These are phyloP conservation scores for Oryza brachyantha DNA, from an alignment of 176 grass and related monocot genomes.

Conservation along the genomic window DNA sequence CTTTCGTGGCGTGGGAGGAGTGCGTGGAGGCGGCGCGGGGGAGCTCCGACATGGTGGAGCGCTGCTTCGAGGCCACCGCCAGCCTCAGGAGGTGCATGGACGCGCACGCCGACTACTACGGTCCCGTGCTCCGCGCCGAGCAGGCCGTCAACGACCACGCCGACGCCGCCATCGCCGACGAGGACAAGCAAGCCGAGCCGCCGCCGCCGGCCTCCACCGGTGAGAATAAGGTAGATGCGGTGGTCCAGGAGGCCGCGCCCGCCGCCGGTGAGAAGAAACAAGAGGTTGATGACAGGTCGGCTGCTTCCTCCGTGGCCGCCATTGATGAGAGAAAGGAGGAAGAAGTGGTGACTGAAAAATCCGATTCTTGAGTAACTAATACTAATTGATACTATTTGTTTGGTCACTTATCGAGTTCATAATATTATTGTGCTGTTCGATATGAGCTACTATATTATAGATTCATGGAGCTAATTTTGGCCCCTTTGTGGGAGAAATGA, in stretches of 20 bases:
- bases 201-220: no score
- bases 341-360: conserved; percentile 15
- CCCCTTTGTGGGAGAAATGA: not conserved
- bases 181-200: not conserved
- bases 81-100: conserved; percentile 87
- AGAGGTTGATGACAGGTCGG: not conserved
- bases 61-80: conserved; percentile 53
- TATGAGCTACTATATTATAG: not conserved
- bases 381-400: not conserved
- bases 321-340: conserved; percentile 16
- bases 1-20: conserved; percentile 73
- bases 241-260: not conserved
- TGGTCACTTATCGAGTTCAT: conserved; percentile 15
- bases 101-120: conserved; percentile 77
- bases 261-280: not conserved
- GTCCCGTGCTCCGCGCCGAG: conserved; percentile 54
- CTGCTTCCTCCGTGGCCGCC: not conserved
- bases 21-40: conserved; percentile 63
- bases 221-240: conserved; percentile 1
- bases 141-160: conserved; percentile 28
- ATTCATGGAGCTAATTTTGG: conserved; percentile 5
- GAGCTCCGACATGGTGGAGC: conserved; percentile 59
- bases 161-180: not conserved
- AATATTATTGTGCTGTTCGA: not conserved
- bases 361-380: conserved; percentile 25